Evolutionary conservation across 768 basidiomycete species (phyloP), one percentile per base, ranked within the genome.

Genomic region (Suillus subluteus): DNA sequence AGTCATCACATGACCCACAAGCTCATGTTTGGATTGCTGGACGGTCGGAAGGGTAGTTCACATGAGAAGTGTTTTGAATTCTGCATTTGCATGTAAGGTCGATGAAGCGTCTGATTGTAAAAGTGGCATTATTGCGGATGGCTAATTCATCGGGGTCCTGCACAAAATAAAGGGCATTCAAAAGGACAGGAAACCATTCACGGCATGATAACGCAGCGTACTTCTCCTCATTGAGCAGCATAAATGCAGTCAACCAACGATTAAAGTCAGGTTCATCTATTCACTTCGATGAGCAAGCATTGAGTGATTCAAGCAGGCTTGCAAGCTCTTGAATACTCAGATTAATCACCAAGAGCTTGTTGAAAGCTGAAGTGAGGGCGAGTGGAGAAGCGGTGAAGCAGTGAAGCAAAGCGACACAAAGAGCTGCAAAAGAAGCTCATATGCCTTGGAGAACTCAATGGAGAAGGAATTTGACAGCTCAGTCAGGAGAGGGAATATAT

Each of bases 221-320:
- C 21, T 84, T 63, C 0, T 75, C 79, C 67, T 96, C 95, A 76
- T 95, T 97, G 59, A 99, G 79, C 15, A 74, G 74, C 1, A 86
- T 81, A 78, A 94, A 98, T 0, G 94, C 95, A 1, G 78, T 75
- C 2, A 99, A 81, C 2, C 98, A 90, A 37, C 87, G 84, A 65
- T 96, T 93, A 69, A 98, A 98, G 76, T 99, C 95, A 3, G 95
- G 93, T 73, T 99, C 96, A 65, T 97, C 95, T 40, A 95, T 76
- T 8, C 95, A 85, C 71, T 88, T 91, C 1, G 77, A 76, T 0
- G 96, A 97, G 74, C 90, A 99, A 0, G 97, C 89, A 72, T 99
- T 99, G 68, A 99, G 82, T 0, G 83, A 83, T 9, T 84, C 84
- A 63, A 95, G 71, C 6, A 96, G 76, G 8, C 81, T 75, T 1